Evolutionary conservation across 2,329 filamentous ascomycete genomes (phyloP).

Genomic region (Colletotrichum cordylinicola): DNA sequence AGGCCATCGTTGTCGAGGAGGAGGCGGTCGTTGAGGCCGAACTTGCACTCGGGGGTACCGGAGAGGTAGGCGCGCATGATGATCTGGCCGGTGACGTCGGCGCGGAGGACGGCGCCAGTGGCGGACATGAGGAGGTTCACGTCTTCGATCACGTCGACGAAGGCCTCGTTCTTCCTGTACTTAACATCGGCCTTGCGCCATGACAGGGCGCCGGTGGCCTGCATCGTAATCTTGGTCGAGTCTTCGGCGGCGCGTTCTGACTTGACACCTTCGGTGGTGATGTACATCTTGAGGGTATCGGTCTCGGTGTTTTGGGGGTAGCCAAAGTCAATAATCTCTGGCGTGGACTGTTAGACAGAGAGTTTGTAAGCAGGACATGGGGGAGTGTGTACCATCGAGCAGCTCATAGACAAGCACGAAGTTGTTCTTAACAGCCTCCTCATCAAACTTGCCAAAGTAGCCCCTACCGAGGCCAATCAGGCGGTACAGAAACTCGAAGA

Average conservation of each 20-base stretch:
- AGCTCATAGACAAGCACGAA: constrained; percentile 99
- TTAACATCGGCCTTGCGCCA: constrained; percentile 98
- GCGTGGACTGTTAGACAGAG: neutral
- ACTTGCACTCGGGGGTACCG: constrained; percentile 98
- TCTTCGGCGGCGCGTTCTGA: constrained; percentile 86
- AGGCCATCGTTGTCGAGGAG: constrained; percentile 82
- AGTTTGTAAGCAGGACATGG: neutral
- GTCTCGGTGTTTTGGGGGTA: constrained; percentile 99
- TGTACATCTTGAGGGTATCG: constrained; percentile 99
- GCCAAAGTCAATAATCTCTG: constrained; percentile 98
- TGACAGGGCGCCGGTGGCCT: constrained; percentile 94
- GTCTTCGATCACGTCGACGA: constrained; percentile 98
- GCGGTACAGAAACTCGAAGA: constrained; percentile 97
- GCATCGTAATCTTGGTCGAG: constrained; percentile 98
- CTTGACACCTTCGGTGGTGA: constrained; percentile 98
- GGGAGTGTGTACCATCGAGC: constrained; percentile 73
- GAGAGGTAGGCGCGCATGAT: constrained; percentile 98
- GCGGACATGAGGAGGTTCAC: constrained; percentile 99
- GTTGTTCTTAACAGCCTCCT: constrained; percentile 99
- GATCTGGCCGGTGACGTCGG: constrained; percentile 96
- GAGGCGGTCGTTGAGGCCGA: constrained; percentile 93
- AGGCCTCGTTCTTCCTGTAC: constrained; percentile 99
- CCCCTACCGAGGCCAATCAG: constrained; percentile 88
- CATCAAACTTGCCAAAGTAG: constrained; percentile 99
- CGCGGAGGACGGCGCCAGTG: constrained; percentile 90